A percentile compares a stretch with the other conserved stretches of the same genome.
phyloP scores from a whole-genome alignment of 805 yeast species.

The Danielozyma ontarioensis region DNA sequence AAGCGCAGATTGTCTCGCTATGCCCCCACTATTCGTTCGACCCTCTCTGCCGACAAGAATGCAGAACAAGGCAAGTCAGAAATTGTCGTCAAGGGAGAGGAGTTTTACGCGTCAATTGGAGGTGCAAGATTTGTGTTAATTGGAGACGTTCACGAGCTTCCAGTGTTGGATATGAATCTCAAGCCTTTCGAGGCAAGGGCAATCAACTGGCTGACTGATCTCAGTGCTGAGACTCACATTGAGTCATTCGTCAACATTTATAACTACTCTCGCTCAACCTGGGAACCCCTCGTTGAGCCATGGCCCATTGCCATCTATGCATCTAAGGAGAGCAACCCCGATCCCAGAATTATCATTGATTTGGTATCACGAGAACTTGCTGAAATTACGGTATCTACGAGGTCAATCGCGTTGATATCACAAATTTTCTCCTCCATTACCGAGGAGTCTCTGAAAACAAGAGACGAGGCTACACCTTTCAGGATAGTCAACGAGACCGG shows the following conservation, averaged over 20 bases:
- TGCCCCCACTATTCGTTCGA: conserved; percentile 62
- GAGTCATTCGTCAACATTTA: conserved; percentile 70
- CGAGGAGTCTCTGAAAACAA: conserved; percentile 49
- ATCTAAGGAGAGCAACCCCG: conserved; percentile 42
- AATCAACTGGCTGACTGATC: conserved; percentile 80
- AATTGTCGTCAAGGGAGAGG: conserved; percentile 62
- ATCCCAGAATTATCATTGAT: conserved; percentile 53
- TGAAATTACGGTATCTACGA: conserved; percentile 75
- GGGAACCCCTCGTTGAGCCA: conserved; percentile 94
- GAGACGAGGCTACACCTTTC: conserved; percentile 83
- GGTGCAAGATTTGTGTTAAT: conserved; percentile 79
- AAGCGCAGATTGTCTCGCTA: conserved; percentile 54
- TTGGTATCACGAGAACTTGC: conserved; percentile 71
- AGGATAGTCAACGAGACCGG: conserved; percentile 82
- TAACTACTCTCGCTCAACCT: conserved; percentile 82
- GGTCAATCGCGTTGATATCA: conserved; percentile 71
- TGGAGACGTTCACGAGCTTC: conserved; percentile 89
- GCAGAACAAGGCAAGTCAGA: conserved; percentile 19
- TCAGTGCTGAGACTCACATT: conserved; percentile 62
- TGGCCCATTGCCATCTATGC: conserved; percentile 77
- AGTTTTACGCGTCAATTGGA: conserved; percentile 56
- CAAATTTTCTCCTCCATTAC: conserved; percentile 59
- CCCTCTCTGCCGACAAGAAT: conserved; percentile 33
- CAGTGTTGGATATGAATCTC: conserved; percentile 72
- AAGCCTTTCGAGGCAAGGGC: conserved; percentile 65